Conservation (phyloP, 1,139 yeast species). For the Hyphopichia khmerensis region DNA sequence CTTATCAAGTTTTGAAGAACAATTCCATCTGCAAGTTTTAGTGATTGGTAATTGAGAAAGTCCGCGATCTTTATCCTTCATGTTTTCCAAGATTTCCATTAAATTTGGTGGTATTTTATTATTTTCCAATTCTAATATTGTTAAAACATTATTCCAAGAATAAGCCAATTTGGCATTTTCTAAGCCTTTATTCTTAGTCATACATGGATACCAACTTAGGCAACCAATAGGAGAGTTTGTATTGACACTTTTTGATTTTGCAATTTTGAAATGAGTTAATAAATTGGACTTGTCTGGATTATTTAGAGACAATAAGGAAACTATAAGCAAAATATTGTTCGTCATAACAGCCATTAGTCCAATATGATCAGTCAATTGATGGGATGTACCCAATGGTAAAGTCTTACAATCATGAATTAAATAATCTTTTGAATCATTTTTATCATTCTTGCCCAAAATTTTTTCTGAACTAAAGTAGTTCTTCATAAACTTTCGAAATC, state of each 20-base stretch:
- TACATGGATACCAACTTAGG: constrained; percentile 58
- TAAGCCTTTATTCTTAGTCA: constrained; percentile 19
- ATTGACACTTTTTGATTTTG: constrained; percentile 37
- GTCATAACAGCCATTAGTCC: constrained; percentile 67
- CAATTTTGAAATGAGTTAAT: constrained; percentile 53
- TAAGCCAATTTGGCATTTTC: constrained; percentile 58
- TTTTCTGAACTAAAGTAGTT: constrained; percentile 49
- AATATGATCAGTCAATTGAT: constrained; percentile 52
- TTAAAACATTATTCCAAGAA: constrained; percentile 61
- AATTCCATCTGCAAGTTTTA: constrained; percentile 46
- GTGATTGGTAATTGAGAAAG: constrained; percentile 39
- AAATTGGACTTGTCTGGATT: constrained; percentile 27
- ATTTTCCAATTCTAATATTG: constrained; percentile 52
- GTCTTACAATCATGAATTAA: constrained; percentile 32
- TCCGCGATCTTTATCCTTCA: constrained; percentile 40
- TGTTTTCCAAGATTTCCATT: constrained; percentile 26
- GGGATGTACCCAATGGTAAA: constrained; percentile 54
- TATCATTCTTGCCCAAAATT: constrained; percentile 50
- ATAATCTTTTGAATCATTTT: constrained; percentile 17
- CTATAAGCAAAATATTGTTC: constrained; percentile 46
- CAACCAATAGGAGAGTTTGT: constrained; percentile 30
- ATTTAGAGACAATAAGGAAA: constrained; percentile 55
- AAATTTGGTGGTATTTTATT: constrained; percentile 27
- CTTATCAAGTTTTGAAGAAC: constrained; percentile 31
- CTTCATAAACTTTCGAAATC: constrained; percentile 54